A percentile compares a stretch with the other conserved stretches of the same genome.
phyloP scores from a whole-genome alignment of 73 alveolate genomes.

The Durusdinium trenchii region DNA sequence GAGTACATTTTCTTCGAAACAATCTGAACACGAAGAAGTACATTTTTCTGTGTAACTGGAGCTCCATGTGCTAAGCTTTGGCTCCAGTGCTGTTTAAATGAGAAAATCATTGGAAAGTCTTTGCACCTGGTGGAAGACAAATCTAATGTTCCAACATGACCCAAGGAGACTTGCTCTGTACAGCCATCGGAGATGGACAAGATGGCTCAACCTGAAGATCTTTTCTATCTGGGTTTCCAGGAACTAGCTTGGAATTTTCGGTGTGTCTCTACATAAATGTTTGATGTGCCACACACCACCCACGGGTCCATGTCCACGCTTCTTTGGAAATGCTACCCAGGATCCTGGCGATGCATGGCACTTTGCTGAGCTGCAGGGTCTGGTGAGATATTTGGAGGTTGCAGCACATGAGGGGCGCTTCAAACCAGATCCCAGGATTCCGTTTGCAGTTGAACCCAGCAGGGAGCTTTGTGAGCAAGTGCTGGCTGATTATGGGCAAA shows the following conservation, averaged over 20 bases:
- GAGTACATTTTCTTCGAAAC: too few relatives aligned
- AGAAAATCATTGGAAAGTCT: too few relatives aligned
- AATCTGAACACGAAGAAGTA: too few relatives aligned
- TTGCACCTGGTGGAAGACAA: too few relatives aligned
- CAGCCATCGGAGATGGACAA: neutral
- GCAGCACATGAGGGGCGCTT: neutral
- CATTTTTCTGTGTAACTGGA: too few relatives aligned
- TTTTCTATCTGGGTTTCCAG: neutral
- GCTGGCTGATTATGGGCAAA: neutral
- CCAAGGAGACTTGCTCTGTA: neutral
- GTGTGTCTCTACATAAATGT: neutral
- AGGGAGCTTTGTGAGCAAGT: neutral
- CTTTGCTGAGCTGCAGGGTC: neutral
- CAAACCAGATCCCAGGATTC: constrained; percentile 4
- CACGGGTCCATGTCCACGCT: neutral
- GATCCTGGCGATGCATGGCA: constrained; percentile 32
- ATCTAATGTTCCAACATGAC: neutral
- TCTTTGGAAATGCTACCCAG: neutral
- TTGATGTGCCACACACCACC: neutral
- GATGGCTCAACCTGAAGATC: neutral
- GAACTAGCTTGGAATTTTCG: neutral
- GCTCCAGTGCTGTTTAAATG: too few relatives aligned
- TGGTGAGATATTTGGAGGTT: neutral
- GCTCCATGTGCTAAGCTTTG: too few relatives aligned
- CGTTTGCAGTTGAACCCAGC: neutral